Percentiles rank a stretch among this genome's conserved stretches.
phyloP scores from a whole-genome alignment of 768 basidiomycete species.

The Pleurotus sapidus region DNA sequence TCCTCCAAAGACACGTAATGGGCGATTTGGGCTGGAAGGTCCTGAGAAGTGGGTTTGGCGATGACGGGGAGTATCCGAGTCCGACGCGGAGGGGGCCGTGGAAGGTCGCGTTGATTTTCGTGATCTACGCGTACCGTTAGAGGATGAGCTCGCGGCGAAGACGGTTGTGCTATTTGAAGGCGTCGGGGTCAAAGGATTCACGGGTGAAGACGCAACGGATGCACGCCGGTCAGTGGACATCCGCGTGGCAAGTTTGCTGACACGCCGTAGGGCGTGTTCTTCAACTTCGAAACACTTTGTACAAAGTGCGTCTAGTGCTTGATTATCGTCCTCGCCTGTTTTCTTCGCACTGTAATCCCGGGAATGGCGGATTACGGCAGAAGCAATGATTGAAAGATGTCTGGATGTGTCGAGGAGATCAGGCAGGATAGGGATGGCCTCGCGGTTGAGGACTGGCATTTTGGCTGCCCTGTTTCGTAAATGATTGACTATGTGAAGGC shows the following conservation, averaged over 20 bases:
- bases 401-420: conserved; percentile 76
- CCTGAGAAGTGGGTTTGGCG: neutral
- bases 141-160: conserved; percentile 11
- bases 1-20: conserved; percentile 15
- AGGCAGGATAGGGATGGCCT: conserved; percentile 71
- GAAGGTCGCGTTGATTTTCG: conserved; percentile 39
- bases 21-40: conserved; percentile 3
- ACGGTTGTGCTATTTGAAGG: conserved; percentile 11
- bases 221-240: conserved; percentile 26
- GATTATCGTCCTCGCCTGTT: conserved; percentile 33
- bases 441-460: conserved; percentile 59
- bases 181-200: conserved; percentile 9
- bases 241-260: conserved; percentile 55
- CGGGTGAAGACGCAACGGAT: conserved; percentile 9
- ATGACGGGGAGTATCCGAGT: conserved; percentile 18
- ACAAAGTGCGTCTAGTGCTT: conserved; percentile 53
- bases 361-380: conserved; percentile 70
- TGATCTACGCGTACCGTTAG: conserved; percentile 8
- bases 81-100: conserved; percentile 42
- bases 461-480: conserved; percentile 54
- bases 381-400: conserved; percentile 73
- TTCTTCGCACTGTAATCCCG: conserved; percentile 34
- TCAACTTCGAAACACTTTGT: conserved; percentile 67
- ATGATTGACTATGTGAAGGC: conserved; percentile 49
- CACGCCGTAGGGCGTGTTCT: conserved; percentile 61